Evolutionary conservation across 2,329 filamentous ascomycete species (phyloP), one percentile per base, ranked within the genome.

Genomic region (Stenocarpella maydis): DNA sequence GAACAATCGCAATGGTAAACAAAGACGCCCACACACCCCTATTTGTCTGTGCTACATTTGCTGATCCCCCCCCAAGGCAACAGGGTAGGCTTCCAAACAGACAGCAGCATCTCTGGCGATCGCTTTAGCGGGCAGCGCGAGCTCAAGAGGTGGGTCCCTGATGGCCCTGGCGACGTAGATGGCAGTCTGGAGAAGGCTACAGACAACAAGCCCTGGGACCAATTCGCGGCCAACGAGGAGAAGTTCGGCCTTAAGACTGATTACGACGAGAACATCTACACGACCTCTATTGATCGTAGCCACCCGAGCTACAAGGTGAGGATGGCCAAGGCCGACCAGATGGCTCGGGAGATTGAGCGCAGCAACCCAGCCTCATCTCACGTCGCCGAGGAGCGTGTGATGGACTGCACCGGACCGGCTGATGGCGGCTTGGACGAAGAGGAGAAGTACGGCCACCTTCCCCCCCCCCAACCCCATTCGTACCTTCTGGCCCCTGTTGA

Each of bases 221-320:
- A 99, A 79, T 99, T 99, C 77, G 92, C 93, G 69, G 91, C 88
- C 72, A 98, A 98, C 76, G 93, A 97, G 80, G 87, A 90, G 68
- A 88, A 94, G 37, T 98, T 97, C 77, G 96, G 96, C 43, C 82
- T 97, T 47, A 93, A 90, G 80, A 96, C 92, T 65, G 94, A 94
- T 75, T 99, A 98, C 78, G 90, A 98, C 76, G 96, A 98, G 81
- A 94, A 93, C 74, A 89, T 96, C 52, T 99, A 99, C 82, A 99
- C 96, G 1, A 99, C 96, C 12, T 83, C 88, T 49, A 97, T 99
- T 76, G 90, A 99, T 80, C 93, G 90, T 76, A 92, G 81, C 72
- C 90, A 97, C 75, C 95, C 96, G 1, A 86, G 91, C 66, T 98
- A 97, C 80, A 90, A 88, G 72, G 89, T 93, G 78, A 89, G 91